A percentile compares a stretch with the other conserved stretches of the same genome.
These are phyloP conservation scores for Parathielavia hyrcaniae DNA, from an alignment of 495 filamentous ascomycete species.

Conservation along the genomic window DNA sequence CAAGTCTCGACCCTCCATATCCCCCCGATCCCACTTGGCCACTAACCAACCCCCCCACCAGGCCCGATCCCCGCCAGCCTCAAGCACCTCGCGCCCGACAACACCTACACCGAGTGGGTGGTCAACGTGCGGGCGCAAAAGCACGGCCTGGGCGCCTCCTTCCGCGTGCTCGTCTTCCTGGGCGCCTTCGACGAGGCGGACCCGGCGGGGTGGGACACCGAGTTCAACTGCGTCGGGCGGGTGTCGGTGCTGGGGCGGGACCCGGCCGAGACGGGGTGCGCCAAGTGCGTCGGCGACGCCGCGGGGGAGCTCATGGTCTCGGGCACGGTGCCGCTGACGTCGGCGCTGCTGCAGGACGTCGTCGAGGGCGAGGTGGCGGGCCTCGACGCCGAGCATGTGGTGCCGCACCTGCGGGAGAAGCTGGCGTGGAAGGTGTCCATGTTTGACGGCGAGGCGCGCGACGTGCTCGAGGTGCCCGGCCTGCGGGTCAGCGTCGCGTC, in stretches of 20 bases:
- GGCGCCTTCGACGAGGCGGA: conserved; percentile 29
- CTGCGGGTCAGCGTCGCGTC: conserved; percentile 35
- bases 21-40: neutral
- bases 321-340: conserved; percentile 39
- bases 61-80: conserved; percentile 23
- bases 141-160: conserved; percentile 37
- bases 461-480: conserved; percentile 28
- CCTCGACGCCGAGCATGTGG: conserved; percentile 32
- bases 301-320: conserved; percentile 31
- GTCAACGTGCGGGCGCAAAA: conserved; percentile 39
- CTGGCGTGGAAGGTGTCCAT: conserved; percentile 35
- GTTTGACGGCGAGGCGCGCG: conserved; percentile 32
- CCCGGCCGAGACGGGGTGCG: conserved; percentile 28
- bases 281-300: conserved; percentile 32
- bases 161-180: conserved; percentile 40
- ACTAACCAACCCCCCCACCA: neutral
- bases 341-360: conserved; percentile 37
- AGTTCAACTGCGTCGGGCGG: conserved; percentile 37
- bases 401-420: conserved; percentile 33
- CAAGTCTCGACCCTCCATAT: neutral
- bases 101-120: conserved; percentile 41
- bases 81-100: conserved; percentile 28
- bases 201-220: conserved; percentile 29
- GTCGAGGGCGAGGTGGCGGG: conserved; percentile 26
- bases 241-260: conserved; percentile 36